Base-by-base conservation (phyloP, 768 basidiomycete genomes). In the Termitomyces sp. region DNA sequence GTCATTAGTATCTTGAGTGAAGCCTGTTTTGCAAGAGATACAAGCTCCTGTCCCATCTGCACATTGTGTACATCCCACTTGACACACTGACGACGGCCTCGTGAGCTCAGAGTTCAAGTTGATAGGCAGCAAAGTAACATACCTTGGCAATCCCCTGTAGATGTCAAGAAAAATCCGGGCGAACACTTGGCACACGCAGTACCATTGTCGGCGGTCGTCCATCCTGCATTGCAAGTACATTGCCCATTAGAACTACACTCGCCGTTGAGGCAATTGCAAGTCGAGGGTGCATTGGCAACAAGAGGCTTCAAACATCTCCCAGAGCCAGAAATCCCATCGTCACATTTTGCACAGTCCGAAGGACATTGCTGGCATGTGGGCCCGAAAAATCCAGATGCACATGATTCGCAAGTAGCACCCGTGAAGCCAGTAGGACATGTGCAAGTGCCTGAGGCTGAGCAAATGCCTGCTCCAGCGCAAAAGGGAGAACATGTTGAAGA, bases 201-300 rank as follows among this genome's bases (percentile, higher is more conserved):
- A 7, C 91, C 90, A 63, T 91, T 87, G 47, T 74, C 73, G 1
- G 79, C 85, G 0, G 82, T 81, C 2, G 82, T 83, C 88, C 89
- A 95, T 0, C 93, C 93, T 0, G 84, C 68, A 63, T 87, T 86
- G 68, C 93, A 95, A 4, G 80, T 71, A 65, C 93, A 94, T 60
- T 87, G 82, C 0, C 89, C 86, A 56, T 82, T 80, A 0, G 80
- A 62, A 1, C 80, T 80, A 70, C 93, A 96, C 45, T 83, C 70
- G 2, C 93, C 93, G 64, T 95, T 95, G 50, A 87, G 61, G 66
- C 93, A 96, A 65, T 92, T 88, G 72, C 93, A 96, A 2, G 79
- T 80, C 36, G 82, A 79, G 2, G 88, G 82, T 2, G 78, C 74
- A 62, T 86, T 83, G 36, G 71, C 67, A 30, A 83, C 74, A 30